phyloP scores from a whole-genome alignment of 306 rosid genomes.

The Mucuna pruriens region DNA sequence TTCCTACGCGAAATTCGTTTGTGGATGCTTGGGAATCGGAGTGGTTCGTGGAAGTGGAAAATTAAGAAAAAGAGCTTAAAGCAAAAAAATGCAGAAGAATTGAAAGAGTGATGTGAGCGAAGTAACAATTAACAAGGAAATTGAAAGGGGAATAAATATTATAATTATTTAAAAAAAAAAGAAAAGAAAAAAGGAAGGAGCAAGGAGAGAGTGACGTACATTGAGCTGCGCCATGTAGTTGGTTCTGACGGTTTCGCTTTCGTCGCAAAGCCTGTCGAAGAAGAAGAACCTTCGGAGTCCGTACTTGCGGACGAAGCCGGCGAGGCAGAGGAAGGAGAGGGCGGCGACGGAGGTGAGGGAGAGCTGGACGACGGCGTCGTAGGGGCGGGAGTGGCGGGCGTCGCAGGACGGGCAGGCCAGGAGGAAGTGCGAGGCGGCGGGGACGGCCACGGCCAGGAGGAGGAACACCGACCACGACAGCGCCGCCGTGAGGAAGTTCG shows the following conservation, averaged over 20 bases:
- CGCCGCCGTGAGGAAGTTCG: constrained; percentile 54
- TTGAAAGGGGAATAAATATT: too few species aligned
- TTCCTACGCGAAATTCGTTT: too few species aligned
- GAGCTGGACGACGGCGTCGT: constrained; percentile 71
- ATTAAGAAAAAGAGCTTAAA: too few species aligned
- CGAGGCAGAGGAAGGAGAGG: constrained; percentile 72
- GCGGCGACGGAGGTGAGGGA: constrained; percentile 69
- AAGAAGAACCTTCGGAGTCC: constrained; percentile 81
- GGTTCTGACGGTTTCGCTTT: constrained; percentile 71
- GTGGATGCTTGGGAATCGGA: too few species aligned
- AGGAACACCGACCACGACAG: constrained; percentile 79
- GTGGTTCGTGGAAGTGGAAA: too few species aligned
- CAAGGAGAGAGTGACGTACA: constrained; percentile 25
- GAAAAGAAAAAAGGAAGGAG: neutral
- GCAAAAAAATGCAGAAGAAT: too few species aligned
- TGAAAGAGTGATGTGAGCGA: too few species aligned
- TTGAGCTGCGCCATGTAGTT: constrained; percentile 75
- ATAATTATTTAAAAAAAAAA: too few species aligned
- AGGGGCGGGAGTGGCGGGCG: constrained; percentile 65
- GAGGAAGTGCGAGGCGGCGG: constrained; percentile 67
- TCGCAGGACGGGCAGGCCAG: constrained; percentile 75
- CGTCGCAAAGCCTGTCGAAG: constrained; percentile 80
- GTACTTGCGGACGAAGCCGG: constrained; percentile 61
- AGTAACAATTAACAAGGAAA: too few species aligned
- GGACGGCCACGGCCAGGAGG: constrained; percentile 61